Percentiles rank a stretch among this genome's conserved stretches.
These are phyloP conservation scores for Combretum micranthum DNA, from an alignment of 345 rosid genomes.

Conservation along the genomic window DNA sequence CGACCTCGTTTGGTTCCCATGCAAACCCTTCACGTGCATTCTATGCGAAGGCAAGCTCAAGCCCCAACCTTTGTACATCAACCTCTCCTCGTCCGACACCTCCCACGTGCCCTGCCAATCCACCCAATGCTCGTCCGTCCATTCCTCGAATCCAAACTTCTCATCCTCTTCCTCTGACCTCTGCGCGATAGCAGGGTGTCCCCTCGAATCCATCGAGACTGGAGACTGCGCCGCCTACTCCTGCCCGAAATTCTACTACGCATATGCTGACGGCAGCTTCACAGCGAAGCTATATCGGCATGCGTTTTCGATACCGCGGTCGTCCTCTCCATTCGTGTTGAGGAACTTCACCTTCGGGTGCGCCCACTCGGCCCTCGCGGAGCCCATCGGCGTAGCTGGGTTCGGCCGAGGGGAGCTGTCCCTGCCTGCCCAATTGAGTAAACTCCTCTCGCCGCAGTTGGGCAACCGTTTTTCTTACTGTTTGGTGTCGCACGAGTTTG, in stretches of 20 bases:
- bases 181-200: conserved; percentile 78
- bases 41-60: conserved; percentile 64
- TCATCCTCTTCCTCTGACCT: conserved; percentile 62
- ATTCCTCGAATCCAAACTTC: conserved; percentile 27
- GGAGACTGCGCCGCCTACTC: conserved; percentile 59
- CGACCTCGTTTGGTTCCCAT: conserved; percentile 97
- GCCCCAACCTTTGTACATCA: conserved; percentile 27
- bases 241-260: conserved; percentile 84
- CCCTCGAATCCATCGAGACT: conserved; percentile 65
- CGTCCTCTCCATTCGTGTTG: conserved; percentile 33
- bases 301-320: conserved; percentile 40
- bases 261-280: conserved; percentile 92
- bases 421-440: conserved; percentile 66
- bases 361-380: conserved; percentile 77
- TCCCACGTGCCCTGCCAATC: conserved; percentile 55
- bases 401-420: conserved; percentile 88
- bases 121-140: conserved; percentile 74
- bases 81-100: conserved; percentile 35
- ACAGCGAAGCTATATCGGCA: conserved; percentile 53
- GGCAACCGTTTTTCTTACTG: conserved; percentile 89
- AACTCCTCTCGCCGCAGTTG: conserved; percentile 43
- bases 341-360: conserved; percentile 82
- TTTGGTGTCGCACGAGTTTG: conserved; percentile 77
- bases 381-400: conserved; percentile 93
- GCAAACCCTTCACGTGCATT: conserved; percentile 79